Base-by-base conservation (phyloP, 768 basidiomycete species). In the Termitomyces bulborhizus region DNA sequence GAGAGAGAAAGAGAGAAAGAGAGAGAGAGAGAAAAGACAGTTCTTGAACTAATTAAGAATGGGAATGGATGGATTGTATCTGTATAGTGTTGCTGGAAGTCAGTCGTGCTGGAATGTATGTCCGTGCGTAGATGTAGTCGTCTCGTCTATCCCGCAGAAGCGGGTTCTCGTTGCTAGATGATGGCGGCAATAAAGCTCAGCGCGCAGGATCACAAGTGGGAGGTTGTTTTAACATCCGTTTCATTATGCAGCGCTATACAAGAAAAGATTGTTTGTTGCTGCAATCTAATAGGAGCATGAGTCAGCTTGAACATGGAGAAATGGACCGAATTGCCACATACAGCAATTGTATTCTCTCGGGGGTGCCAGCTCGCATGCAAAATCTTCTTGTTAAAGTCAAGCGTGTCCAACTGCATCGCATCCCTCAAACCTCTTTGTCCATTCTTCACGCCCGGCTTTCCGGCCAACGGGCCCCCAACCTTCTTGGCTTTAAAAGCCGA, bases 401-500 rank as follows among this genome's bases (percentile, higher is more conserved):
- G 73, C 16, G 90, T 84, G 64, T 92, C 88, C 65, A 86, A 69
- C 67, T 93, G 89, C 84, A 97, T 91, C 46, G 86, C 82, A 60
- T 96, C 93, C 67, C 88, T 85, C 68, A 90, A 72, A 48, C 79
- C 77, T 65, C 90, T 84, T 34, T 81, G 75, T 12, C 93, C 93
- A 69, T 93, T 85, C 82, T 88, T 87, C 64, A 80, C 65, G 46
- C 79, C 75, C 58, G 80, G 73, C 69, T 89, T 88, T 65, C 83
- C 84, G n/a, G 84, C 82, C 53, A 86, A 66, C 8, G 87, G 85
- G 2, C 90, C 94, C 12, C 95, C 93, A 53, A 97, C 90, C 81
- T 98, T 99, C 86, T 98, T 99, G 47, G 92, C 93, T 72, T 98
- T 98, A 78, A 99, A 99, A 6, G 96, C 95, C 15, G 93, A 95